Conservation (phyloP, 345 rosid species). For the Corchorus olitorius region DNA sequence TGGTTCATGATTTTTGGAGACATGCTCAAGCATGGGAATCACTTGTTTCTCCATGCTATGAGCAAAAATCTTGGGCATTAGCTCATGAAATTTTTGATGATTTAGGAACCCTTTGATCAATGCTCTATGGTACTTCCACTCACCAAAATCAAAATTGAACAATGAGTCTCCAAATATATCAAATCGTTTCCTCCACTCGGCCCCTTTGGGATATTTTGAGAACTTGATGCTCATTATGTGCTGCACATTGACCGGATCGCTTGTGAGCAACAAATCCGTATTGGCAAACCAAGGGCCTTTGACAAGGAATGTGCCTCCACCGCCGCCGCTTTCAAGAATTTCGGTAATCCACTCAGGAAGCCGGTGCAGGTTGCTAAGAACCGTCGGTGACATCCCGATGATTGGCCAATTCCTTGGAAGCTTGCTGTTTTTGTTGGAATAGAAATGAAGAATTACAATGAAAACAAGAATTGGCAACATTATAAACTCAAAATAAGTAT, state of each 20-base stretch:
- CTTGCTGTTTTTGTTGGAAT: not conserved
- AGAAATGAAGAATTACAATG: not conserved
- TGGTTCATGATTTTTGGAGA: not conserved
- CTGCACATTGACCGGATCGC: conserved; percentile 7
- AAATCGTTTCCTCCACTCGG: conserved; percentile 8
- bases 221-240: conserved; percentile 12
- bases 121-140: not conserved
- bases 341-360: not conserved
- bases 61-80: not conserved
- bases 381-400: not conserved
- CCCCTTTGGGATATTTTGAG: conserved; percentile 5
- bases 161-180: conserved; percentile 16
- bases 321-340: conserved; percentile 1
- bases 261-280: not conserved
- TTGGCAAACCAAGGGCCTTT: not conserved
- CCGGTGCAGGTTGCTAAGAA: not conserved
- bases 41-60: conserved; percentile 12
- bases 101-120: not conserved
- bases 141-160: not conserved
- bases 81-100: not conserved
- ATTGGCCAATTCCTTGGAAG: not conserved
- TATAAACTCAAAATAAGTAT: not conserved
- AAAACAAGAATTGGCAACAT: no score
- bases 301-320: not conserved
- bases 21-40: conserved; percentile 22